These are phyloP conservation scores for Neurospora sp. DNA, from an alignment of 495 filamentous ascomycete species.

Conservation along the genomic window DNA sequence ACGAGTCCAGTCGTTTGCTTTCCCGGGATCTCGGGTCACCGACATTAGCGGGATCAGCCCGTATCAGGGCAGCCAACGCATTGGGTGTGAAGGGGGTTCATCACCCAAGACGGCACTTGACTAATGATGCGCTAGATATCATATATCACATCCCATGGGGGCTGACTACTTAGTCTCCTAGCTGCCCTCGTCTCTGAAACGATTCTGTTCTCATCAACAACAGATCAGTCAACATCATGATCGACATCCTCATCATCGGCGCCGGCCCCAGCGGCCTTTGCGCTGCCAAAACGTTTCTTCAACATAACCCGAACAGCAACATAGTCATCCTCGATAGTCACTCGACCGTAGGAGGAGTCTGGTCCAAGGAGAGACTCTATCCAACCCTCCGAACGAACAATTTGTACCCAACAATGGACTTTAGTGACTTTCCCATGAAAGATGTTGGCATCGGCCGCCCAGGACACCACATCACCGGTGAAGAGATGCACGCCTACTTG, in stretches of 20 bases:
- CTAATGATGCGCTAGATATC: not conserved
- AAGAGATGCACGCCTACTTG: constrained; percentile 23
- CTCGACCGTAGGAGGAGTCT: constrained; percentile 37
- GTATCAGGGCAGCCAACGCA: not conserved
- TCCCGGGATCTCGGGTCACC: not conserved
- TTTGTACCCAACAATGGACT: constrained; percentile 53
- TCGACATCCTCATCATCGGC: constrained; percentile 33
- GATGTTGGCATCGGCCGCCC: constrained; percentile 39
- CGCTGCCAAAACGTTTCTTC: constrained; percentile 59
- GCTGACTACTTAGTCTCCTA: not conserved
- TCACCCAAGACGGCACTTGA: not conserved
- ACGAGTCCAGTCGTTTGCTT: not conserved
- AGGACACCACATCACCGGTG: constrained; percentile 37
- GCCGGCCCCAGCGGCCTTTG: constrained; percentile 63
- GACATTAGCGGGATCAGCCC: not conserved
- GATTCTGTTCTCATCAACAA: not conserved
- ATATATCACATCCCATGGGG: not conserved
- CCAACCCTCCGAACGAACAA: constrained; percentile 52
- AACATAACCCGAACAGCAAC: constrained; percentile 19
- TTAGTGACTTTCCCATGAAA: constrained; percentile 65
- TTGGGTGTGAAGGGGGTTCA: not conserved
- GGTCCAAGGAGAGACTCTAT: constrained; percentile 41
- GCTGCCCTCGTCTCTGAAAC: not conserved
- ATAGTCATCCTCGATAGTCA: constrained; percentile 39
- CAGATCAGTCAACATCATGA: constrained; percentile 1